Evolutionary conservation across 305 asterid genomes (phyloP).

Genomic region (Fraxinus sp.): DNA sequence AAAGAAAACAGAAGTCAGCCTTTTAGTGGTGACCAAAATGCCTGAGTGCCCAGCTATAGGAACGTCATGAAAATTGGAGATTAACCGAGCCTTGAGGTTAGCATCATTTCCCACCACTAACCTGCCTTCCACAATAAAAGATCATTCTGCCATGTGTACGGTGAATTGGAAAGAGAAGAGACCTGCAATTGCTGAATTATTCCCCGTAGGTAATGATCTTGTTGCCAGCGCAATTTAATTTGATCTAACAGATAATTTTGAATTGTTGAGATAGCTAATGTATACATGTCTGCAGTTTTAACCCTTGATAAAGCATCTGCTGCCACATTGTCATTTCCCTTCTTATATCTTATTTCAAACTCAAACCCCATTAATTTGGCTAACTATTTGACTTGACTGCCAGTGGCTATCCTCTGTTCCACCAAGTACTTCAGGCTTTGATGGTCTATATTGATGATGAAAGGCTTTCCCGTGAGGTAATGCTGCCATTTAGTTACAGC

Average conservation of each 20-base stretch:
- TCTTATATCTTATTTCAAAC: background rate
- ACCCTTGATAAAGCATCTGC: background rate
- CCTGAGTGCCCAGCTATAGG: background rate
- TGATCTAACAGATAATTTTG: background rate
- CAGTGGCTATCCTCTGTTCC: background rate
- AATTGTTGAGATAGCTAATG: background rate
- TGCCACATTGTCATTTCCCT: background rate
- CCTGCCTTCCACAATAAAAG: background rate
- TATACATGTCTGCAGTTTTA: background rate
- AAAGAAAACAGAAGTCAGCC: background rate
- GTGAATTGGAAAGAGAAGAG: background rate
- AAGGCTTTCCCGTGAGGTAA: background rate
- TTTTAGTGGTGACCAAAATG: background rate
- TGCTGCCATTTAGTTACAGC: background rate
- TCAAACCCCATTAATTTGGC: background rate
- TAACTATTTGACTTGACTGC: background rate
- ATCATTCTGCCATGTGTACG: background rate
- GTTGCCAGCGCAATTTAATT: background rate
- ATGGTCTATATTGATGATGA: background rate
- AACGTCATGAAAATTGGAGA: background rate
- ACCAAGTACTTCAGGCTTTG: background rate
- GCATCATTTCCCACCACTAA: background rate
- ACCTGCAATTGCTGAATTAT: background rate
- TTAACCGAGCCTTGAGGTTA: background rate
- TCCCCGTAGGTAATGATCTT: background rate